A percentile compares a stretch with the other conserved stretches of the same genome.
phyloP scores from a whole-genome alignment of 2,329 filamentous ascomycete species.

The Monosporascus sp. region DNA sequence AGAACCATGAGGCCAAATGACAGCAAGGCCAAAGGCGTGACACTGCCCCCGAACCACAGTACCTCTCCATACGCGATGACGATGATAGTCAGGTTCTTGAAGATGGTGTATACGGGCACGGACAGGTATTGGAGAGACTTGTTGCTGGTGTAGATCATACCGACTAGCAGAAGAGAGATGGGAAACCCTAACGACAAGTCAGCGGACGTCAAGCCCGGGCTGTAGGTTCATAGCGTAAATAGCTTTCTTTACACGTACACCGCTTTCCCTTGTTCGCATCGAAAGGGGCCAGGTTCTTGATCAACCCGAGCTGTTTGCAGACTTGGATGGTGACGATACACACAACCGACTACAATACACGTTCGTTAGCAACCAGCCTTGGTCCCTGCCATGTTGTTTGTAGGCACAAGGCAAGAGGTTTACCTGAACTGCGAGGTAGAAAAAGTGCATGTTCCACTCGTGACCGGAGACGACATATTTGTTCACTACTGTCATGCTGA shows the following conservation, averaged over 20 bases:
- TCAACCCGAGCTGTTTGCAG: slow-evolving; percentile 76
- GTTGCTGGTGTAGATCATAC: slow-evolving; percentile 98
- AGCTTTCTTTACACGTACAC: slow-evolving; percentile 54
- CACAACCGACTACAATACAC: slow-evolving; percentile 65
- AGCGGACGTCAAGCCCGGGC: slow-evolving; percentile 1
- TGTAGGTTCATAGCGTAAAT: background rate
- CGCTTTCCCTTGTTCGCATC: slow-evolving; percentile 85
- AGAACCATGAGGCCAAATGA: slow-evolving; percentile 96
- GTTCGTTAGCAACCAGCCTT: slow-evolving; percentile 9
- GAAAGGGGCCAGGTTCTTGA: slow-evolving; percentile 76
- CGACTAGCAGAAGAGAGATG: slow-evolving; percentile 89
- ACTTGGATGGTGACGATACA: slow-evolving; percentile 79
- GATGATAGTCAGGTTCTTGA: slow-evolving; percentile 99
- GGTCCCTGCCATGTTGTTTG: background rate
- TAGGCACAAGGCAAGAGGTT: slow-evolving; percentile 22
- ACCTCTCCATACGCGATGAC: slow-evolving; percentile 98
- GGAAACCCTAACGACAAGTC: slow-evolving; percentile 71
- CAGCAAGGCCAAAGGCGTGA: slow-evolving; percentile 80
- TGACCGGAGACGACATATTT: slow-evolving; percentile 94
- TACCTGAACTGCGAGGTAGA: slow-evolving; percentile 91
- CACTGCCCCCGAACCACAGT: slow-evolving; percentile 92
- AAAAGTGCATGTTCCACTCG: slow-evolving; percentile 93
- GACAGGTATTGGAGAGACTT: slow-evolving; percentile 95
- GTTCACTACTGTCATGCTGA: slow-evolving; percentile 99
- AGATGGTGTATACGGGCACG: slow-evolving; percentile 98